Conservation (phyloP, 371 early-diverging fungal genomes). For the Mycotypha africana region DNA sequence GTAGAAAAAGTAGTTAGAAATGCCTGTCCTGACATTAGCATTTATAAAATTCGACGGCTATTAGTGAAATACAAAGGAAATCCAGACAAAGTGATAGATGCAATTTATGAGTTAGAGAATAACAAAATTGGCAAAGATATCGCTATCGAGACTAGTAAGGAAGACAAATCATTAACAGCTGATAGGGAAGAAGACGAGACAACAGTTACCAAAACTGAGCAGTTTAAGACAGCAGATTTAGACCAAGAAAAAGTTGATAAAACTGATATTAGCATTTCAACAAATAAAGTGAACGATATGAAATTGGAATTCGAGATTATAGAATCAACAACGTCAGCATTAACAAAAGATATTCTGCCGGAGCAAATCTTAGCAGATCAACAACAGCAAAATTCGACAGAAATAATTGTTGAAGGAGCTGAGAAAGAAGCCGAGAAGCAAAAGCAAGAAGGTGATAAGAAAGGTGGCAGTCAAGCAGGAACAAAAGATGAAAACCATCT, state of each 20-base stretch:
- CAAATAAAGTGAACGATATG: neutral
- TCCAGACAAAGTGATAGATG: slow-evolving; percentile 51
- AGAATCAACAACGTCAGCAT: too few relatives aligned
- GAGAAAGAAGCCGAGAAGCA: neutral
- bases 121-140: too few relatives aligned
- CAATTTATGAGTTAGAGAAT: slow-evolving; percentile 28
- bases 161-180: too few relatives aligned
- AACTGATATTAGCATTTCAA: too few relatives aligned
- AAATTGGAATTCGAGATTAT: neutral
- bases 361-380: too few relatives aligned
- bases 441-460: neutral
- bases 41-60: slow-evolving; percentile 43
- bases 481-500: neutral
- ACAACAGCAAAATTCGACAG: too few relatives aligned
- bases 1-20: slow-evolving; percentile 44
- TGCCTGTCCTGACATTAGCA: slow-evolving; percentile 43
- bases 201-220: too few relatives aligned
- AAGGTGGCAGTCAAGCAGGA: neutral
- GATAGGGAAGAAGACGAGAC: too few relatives aligned
- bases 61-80: slow-evolving; percentile 44
- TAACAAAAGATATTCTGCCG: too few relatives aligned
- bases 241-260: neutral
- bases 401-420: too few relatives aligned
- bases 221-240: too few relatives aligned
- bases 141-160: too few relatives aligned